phyloP scores from a whole-genome alignment of 345 rosid species.

The Salix brachista region DNA sequence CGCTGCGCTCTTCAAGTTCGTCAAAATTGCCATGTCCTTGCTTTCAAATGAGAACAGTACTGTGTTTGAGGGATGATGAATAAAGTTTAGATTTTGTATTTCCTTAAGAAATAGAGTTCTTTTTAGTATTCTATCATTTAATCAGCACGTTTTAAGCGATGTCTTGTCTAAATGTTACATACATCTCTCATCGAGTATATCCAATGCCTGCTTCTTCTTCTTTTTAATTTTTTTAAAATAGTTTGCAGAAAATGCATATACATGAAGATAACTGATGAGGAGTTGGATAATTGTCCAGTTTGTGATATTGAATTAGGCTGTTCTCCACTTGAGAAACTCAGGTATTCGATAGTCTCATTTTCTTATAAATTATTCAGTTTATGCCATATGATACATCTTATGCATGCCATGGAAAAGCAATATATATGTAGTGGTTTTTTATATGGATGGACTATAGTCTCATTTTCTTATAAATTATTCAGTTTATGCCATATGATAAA shows the following conservation, averaged over 20 bases:
- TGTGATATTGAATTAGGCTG: conserved; percentile 40
- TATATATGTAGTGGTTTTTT: background rate
- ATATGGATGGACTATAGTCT: background rate
- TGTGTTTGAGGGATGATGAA: background rate
- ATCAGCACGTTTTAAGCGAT: background rate
- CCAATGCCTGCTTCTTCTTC: conserved; percentile 1
- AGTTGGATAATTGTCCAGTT: conserved; percentile 35
- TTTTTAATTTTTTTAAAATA: conserved; percentile 7
- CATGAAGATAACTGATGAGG: conserved; percentile 31
- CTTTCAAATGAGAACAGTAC: background rate
- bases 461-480: background rate
- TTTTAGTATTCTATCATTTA: background rate
- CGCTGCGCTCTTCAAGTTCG: background rate
- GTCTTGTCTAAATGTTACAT: background rate
- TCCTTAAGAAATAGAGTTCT: background rate
- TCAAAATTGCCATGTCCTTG: background rate
- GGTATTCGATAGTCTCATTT: conserved; percentile 27
- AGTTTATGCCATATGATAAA: background rate
- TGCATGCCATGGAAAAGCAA: background rate
- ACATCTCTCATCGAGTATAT: background rate
- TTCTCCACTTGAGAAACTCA: conserved; percentile 45
- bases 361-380: background rate
- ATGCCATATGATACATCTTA: background rate
- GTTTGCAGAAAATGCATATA: conserved; percentile 54
- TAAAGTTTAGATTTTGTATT: background rate